A percentile compares a stretch with the other conserved stretches of the same genome.
These are phyloP conservation scores for Pistacia integerrima DNA, from an alignment of 345 rosid genomes.

Conservation along the genomic window DNA sequence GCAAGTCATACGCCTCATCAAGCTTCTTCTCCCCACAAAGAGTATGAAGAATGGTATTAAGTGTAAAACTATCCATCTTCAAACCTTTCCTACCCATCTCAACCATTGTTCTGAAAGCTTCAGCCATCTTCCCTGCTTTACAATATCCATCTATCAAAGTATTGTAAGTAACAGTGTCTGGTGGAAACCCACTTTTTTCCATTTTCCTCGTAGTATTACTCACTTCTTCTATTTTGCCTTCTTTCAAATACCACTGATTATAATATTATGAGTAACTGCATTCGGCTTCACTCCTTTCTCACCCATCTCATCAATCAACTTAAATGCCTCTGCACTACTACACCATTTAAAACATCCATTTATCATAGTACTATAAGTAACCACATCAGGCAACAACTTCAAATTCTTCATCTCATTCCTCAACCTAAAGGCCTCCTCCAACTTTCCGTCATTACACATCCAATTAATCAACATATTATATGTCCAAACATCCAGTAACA, in stretches of 20 bases:
- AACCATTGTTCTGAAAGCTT: slow-evolving; percentile 68
- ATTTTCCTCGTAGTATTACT: slow-evolving; percentile 40
- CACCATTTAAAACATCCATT: slow-evolving; percentile 65
- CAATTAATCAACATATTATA: slow-evolving; percentile 72
- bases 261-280: slow-evolving; percentile 62
- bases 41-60: slow-evolving; percentile 66
- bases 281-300: slow-evolving; percentile 57
- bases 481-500: slow-evolving; percentile 65
- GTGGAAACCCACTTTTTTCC: slow-evolving; percentile 61
- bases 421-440: slow-evolving; percentile 61
- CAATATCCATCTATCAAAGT: slow-evolving; percentile 64
- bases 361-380: slow-evolving; percentile 77
- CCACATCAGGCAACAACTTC: slow-evolving; percentile 71
- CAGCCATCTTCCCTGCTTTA: slow-evolving; percentile 60
- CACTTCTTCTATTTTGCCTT: slow-evolving; percentile 75
- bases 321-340: slow-evolving; percentile 45
- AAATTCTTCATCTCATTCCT: slow-evolving; percentile 67
- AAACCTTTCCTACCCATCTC: slow-evolving; percentile 70
- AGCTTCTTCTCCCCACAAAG: slow-evolving; percentile 62
- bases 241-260: slow-evolving; percentile 70
- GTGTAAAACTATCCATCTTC: slow-evolving; percentile 70
- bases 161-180: slow-evolving; percentile 69
- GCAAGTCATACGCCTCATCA: slow-evolving; percentile 60
- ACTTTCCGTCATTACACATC: slow-evolving; percentile 53
- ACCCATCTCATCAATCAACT: slow-evolving; percentile 65